Base-by-base conservation (phyloP, 2,329 filamentous ascomycete genomes). In the Aspergillus sergii region DNA sequence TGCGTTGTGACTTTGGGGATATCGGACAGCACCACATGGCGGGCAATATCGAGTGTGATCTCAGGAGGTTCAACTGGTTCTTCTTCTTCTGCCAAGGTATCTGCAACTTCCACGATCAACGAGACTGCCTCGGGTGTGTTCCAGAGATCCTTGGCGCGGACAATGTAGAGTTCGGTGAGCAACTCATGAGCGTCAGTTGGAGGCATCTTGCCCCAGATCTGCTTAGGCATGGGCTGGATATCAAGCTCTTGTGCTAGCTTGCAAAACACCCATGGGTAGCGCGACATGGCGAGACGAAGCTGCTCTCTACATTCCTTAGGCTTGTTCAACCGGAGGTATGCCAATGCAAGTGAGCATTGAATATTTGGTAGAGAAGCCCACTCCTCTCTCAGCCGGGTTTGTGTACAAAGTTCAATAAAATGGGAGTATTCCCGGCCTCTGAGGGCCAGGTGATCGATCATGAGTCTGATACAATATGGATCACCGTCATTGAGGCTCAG, bases 401-500 rank as follows among this genome's bases (percentile, higher is more conserved):
- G 75, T 66, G 85, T 81, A 73, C 88, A 79, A 45, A 97, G 83
- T 30, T 91, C 86, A 30, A 96, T 79, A 58, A 97, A 87, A 81
- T 92, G 92, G 43, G 89, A 82, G 2, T 90, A 87, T 71, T 96
- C 90, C 65, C 90, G 85, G 4, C 92, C 91, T 60, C 92, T 88
- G n/a, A 98, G 83, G 2, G 93, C 93, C 59, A 97, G 84, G 66
- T 93, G 88, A 73, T 97, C 94, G 56, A 97, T 87, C 66, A 93
- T 85, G 60, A 97, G 86, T 64, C 89, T 85, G 72, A 97, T 87
- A 54, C 88, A 91, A 72, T 97, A 97, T 0, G 93, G 93, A 73
- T 99, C 95, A 4, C 83, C 81, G 4, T 88, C 88, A 68, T 93
- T 88, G 63, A 98, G 79, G 62, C 89, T 87, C 34, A 96, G 84